Base-by-base conservation (phyloP, 352 stramenopile species). In the Pilasporangium apinafurcum region DNA sequence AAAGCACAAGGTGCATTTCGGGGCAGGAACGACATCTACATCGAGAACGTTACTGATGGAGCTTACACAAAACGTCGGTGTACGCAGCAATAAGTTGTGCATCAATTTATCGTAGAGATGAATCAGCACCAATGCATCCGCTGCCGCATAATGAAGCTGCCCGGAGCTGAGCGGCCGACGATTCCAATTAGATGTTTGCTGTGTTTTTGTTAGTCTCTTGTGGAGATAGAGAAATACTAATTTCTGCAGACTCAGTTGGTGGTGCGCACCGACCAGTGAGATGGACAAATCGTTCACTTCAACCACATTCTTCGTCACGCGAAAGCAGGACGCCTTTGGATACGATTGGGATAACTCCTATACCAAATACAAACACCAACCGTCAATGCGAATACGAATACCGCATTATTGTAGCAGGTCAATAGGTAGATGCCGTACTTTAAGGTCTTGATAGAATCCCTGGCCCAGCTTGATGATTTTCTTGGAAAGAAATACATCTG, bases 151-250 rank as follows among this genome's bases (percentile, higher is more conserved):
- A 41, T 85, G 68, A 2, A 90, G 51, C 33, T 90, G 78, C 16
- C 57, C 59, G 0, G 44, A 33, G 4, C 65, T 62, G 2, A 90
- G 61, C 12, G 78, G 78, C 9, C 78, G 68, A 8, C 78, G 59
- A 36, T 78, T 77, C 78, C 78, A 90, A 46, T 90, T 87, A 16
- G 78, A 90, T 20, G 56, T 80, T 55, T 90, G 78, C 65, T 87
- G 78, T 14, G 75, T 87, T 56, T 88, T 88, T 5, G 69, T 68
- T 12, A 91, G 59, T 25, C 73, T 76, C 21, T 59, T 65, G 36
- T 83, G 56, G 33, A 91, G 56, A 42, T 86, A 91, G 28, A 84
- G 65, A 42, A 68, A 86, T 22, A 83, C 75, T 5, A 88, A 59
- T 39, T 91, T 91, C 53, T 91, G 74, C 13, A 91, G 53, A 55